A percentile compares a stretch with the other conserved stretches of the same genome.
phyloP scores from a whole-genome alignment of 306 rosid species.

The Prosopis cineraria region DNA sequence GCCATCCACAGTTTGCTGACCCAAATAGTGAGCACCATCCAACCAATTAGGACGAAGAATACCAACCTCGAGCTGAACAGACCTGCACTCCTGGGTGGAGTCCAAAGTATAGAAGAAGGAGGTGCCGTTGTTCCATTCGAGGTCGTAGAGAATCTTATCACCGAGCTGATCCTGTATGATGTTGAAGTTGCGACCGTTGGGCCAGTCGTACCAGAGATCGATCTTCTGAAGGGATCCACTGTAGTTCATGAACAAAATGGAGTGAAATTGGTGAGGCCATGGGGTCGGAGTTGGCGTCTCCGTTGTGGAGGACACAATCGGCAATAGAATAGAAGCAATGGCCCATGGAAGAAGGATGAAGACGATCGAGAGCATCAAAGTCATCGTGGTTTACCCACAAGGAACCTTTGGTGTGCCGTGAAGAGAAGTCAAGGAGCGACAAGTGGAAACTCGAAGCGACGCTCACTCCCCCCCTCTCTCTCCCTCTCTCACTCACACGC shows the following conservation, averaged over 20 bases:
- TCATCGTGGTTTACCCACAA: background rate
- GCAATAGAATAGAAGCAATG: background rate
- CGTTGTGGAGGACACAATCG: background rate
- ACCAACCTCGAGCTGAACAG: slow-evolving; percentile 52
- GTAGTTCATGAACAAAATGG: slow-evolving; percentile 49
- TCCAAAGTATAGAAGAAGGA: slow-evolving; percentile 56
- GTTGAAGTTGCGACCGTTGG: slow-evolving; percentile 71
- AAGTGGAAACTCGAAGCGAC: background rate
- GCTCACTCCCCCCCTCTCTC: no score
- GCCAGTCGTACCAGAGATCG: slow-evolving; percentile 81
- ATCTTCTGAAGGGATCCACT: slow-evolving; percentile 47
- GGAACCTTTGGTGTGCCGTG: background rate
- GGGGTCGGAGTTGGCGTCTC: slow-evolving; percentile 38
- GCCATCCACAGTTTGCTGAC: slow-evolving; percentile 52
- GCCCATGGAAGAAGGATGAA: background rate
- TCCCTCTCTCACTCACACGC: no score
- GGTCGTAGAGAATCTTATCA: slow-evolving; percentile 49
- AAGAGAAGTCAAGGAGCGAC: background rate
- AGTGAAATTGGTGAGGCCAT: slow-evolving; percentile 63
- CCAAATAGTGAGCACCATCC: slow-evolving; percentile 61
- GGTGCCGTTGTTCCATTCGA: slow-evolving; percentile 75
- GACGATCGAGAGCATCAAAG: background rate
- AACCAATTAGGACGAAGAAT: slow-evolving; percentile 73
- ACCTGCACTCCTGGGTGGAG: slow-evolving; percentile 35
- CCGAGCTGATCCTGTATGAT: slow-evolving; percentile 62